phyloP scores from a whole-genome alignment of 345 rosid genomes.

The Brassica incana region DNA sequence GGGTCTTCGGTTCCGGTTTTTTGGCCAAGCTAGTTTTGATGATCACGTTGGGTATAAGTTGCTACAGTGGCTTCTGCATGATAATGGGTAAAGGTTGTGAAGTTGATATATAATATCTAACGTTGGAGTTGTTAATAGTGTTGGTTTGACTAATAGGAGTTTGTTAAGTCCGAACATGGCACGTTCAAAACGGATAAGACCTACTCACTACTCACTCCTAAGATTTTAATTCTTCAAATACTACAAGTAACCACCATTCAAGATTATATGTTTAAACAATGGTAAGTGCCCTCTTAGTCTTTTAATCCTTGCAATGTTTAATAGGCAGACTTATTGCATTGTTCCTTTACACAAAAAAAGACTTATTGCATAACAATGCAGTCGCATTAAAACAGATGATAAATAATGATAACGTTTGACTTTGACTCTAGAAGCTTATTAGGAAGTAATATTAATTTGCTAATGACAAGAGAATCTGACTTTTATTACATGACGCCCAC shows the following conservation, averaged over 20 bases:
- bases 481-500: slow-evolving; percentile 20
- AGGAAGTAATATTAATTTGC: neutral
- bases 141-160: neutral
- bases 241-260: neutral
- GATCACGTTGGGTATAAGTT: neutral
- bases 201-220: neutral
- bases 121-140: neutral
- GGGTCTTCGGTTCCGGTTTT: too few relatives aligned
- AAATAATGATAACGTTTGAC: slow-evolving; percentile 6
- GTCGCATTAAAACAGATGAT: neutral
- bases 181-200: neutral
- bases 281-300: neutral
- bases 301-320: neutral
- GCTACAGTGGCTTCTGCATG: neutral
- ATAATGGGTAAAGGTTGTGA: neutral
- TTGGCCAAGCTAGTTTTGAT: neutral
- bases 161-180: neutral
- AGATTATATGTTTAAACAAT: neutral
- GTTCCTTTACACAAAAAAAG: neutral
- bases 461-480: slow-evolving; percentile 8
- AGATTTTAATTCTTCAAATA: neutral
- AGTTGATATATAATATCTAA: neutral
- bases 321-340: neutral
- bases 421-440: neutral
- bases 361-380: neutral